Evolutionary conservation across 2,329 filamentous ascomycete species (phyloP).

Genomic region (Eutypella sp.): DNA sequence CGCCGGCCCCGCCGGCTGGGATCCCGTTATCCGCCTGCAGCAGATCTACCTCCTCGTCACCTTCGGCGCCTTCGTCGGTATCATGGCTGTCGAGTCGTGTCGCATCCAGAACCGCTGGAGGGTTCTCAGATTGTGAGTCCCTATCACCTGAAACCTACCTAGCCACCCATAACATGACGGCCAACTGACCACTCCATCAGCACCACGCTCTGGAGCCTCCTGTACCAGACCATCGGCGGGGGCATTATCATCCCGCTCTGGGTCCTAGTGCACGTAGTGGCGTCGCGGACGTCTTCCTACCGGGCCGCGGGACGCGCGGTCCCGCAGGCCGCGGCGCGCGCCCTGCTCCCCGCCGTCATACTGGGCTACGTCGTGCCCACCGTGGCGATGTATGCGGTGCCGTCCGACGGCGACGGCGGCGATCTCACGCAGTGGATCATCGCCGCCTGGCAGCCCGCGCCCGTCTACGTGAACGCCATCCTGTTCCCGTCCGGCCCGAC

Average conservation of each 20-base stretch:
- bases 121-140: conserved; percentile 2
- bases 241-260: conserved; percentile 4
- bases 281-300: conserved; percentile 1
- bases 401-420: neutral
- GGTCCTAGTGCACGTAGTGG: neutral
- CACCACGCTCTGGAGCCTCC: conserved; percentile 1
- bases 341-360: conserved; percentile 2
- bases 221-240: conserved; percentile 5
- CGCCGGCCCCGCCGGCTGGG: neutral
- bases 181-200: neutral
- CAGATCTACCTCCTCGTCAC: conserved; percentile 6
- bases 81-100: conserved; percentile 3
- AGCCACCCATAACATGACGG: neutral
- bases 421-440: conserved; percentile 4
- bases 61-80: conserved; percentile 2
- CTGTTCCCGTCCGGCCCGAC: neutral
- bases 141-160: neutral
- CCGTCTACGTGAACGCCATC: neutral
- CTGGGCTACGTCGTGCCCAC: conserved; percentile 5
- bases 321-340: neutral
- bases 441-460: conserved; percentile 4
- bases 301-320: neutral
- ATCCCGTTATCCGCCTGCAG: conserved; percentile 2
- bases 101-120: conserved; percentile 1
- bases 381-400: conserved; percentile 2